These are phyloP conservation scores for Periglandula ipomoeae DNA, from an alignment of 2,329 filamentous ascomycete genomes.

Conservation along the genomic window DNA sequence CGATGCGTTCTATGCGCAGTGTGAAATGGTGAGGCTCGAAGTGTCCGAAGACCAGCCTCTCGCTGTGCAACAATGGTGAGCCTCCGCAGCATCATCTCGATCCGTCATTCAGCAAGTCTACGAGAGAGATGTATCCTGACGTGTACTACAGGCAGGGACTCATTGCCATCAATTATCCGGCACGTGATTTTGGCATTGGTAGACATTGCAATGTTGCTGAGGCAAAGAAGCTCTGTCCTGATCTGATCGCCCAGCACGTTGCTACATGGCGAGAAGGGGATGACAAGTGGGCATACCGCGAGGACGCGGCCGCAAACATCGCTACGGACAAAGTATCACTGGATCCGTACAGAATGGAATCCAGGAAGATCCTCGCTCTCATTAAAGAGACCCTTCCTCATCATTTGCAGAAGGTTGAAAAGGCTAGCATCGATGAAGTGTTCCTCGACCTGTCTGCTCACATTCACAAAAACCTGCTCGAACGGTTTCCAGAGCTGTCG, in stretches of 20 bases:
- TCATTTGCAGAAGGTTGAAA: constrained; percentile 68
- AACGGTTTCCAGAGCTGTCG: constrained; percentile 65
- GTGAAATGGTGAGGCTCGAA: constrained; percentile 81
- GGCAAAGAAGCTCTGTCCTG: constrained; percentile 77
- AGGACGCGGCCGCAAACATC: constrained; percentile 71
- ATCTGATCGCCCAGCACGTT: constrained; percentile 81
- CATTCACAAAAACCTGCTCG: constrained; percentile 64
- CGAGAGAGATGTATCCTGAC: background rate
- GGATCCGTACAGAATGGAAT: constrained; percentile 83
- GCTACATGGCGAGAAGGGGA: constrained; percentile 92
- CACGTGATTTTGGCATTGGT: constrained; percentile 68
- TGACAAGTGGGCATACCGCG: constrained; percentile 81
- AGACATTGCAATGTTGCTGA: constrained; percentile 72
- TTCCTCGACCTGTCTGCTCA: constrained; percentile 87
- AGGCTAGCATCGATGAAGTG: constrained; percentile 91
- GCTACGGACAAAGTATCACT: constrained; percentile 87
- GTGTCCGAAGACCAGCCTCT: constrained; percentile 68
- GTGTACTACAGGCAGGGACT: constrained; percentile 61
- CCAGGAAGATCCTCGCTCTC: constrained; percentile 66
- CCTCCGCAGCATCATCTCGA: background rate
- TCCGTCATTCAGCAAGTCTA: too few species aligned
- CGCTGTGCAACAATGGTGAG: constrained; percentile 84
- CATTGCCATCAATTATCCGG: constrained; percentile 94
- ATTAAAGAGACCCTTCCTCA: constrained; percentile 67
- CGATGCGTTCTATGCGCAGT: constrained; percentile 96